Evolutionary conservation across 345 rosid genomes (phyloP).

Genomic region (Carallia brachiata): DNA sequence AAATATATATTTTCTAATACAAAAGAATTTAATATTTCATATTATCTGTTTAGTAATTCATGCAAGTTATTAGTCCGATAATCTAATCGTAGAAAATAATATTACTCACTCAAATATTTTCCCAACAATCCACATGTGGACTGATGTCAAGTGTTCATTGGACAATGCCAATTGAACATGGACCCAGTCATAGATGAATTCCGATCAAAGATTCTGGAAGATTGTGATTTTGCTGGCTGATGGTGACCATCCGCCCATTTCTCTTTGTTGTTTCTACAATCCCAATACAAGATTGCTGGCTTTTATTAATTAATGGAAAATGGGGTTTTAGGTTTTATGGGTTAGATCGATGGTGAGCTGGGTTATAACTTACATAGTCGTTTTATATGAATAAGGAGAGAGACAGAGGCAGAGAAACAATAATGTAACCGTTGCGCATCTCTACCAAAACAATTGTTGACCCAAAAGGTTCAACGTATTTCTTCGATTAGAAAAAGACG

Average conservation of each 20-base stretch:
- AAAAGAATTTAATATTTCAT: no score
- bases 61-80: no score
- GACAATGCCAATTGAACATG: no score
- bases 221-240: not conserved
- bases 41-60: no score
- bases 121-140: no score
- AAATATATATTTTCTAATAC: no score
- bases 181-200: not conserved
- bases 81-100: no score
- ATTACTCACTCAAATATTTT: no score
- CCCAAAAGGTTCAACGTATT: not conserved
- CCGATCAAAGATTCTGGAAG: constrained; percentile 11
- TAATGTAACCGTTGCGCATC: constrained; percentile 13
- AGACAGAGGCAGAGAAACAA: constrained; percentile 8
- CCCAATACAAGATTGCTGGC: not conserved
- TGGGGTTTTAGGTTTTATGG: no score
- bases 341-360: constrained; percentile 14
- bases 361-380: constrained; percentile 10
- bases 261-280: not conserved
- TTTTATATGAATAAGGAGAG: constrained; percentile 17
- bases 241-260: not conserved
- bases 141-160: no score
- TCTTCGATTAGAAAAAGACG: not conserved
- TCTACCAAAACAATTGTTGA: not conserved
- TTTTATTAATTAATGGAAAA: no score